A percentile compares a stretch with the other conserved stretches of the same genome.
Conservation (phyloP, 768 basidiomycete species). For the Tulasnella sp. region DNA sequence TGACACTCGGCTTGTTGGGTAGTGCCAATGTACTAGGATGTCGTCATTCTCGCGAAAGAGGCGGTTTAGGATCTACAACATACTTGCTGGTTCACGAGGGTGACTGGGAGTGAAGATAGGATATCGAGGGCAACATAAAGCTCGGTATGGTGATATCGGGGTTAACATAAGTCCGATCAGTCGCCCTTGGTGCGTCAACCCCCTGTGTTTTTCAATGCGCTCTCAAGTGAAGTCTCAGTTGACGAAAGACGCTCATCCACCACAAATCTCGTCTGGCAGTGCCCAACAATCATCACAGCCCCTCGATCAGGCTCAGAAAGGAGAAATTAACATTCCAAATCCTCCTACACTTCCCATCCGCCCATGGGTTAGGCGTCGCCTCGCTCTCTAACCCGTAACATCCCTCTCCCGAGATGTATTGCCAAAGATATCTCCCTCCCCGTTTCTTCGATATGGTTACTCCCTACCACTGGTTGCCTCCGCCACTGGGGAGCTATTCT, state of each 20-base stretch:
- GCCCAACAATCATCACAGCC: background rate
- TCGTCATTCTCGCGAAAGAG: slow-evolving; percentile 91
- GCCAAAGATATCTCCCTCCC: slow-evolving; percentile 68
- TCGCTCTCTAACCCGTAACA: slow-evolving; percentile 57
- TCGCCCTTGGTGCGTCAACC: background rate
- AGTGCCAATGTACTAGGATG: slow-evolving; percentile 36
- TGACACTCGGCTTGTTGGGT: too few relatives aligned
- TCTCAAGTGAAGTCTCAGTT: background rate
- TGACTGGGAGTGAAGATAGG: slow-evolving; percentile 28
- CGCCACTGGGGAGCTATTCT: slow-evolving; percentile 78
- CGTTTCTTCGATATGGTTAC: slow-evolving; percentile 95
- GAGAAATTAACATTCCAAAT: background rate
- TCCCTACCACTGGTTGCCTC: slow-evolving; percentile 73
- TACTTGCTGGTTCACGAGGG: slow-evolving; percentile 36
- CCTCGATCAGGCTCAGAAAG: background rate
- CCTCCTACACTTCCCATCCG: slow-evolving; percentile 44
- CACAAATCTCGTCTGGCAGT: slow-evolving; percentile 20
- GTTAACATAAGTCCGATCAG: slow-evolving; percentile 9
- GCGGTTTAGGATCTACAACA: slow-evolving; percentile 33
- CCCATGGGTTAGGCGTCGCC: slow-evolving; percentile 74
- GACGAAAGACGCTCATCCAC: background rate
- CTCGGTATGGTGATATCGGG: background rate
- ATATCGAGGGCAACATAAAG: slow-evolving; percentile 17
- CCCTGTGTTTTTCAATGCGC: background rate
- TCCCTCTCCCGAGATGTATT: slow-evolving; percentile 52